phyloP scores from a whole-genome alignment of 2,329 filamentous ascomycete genomes.

The Kalmusia sp. region DNA sequence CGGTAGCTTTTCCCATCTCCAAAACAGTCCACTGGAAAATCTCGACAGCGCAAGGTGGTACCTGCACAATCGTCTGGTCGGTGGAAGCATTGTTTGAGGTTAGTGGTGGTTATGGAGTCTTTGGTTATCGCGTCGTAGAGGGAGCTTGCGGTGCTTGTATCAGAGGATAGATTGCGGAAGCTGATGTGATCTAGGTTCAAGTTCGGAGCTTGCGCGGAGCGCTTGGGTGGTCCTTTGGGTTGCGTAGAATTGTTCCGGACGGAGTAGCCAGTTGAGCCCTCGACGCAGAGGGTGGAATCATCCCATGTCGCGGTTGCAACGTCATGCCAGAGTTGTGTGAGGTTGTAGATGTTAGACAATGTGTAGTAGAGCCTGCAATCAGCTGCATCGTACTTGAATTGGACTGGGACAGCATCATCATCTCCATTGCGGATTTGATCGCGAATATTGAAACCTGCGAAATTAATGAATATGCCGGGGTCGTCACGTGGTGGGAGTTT shows the following conservation, averaged over 20 bases:
- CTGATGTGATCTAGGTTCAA: not conserved
- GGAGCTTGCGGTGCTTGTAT: not conserved
- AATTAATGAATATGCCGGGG: conserved; percentile 31
- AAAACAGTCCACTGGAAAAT: not conserved
- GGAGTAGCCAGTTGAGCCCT: conserved; percentile 37
- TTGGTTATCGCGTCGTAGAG: not conserved
- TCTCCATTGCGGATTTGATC: conserved; percentile 46
- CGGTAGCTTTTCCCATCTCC: not conserved
- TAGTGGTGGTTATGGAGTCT: not conserved
- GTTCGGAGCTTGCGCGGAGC: not conserved
- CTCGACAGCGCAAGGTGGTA: not conserved
- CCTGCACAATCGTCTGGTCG: not conserved
- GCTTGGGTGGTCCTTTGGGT: not conserved
- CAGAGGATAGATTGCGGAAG: not conserved
- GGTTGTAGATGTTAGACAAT: conserved; percentile 44
- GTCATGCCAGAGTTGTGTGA: conserved; percentile 45
- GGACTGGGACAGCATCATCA: conserved; percentile 37
- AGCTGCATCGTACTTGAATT: conserved; percentile 49
- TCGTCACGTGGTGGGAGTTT: conserved; percentile 10
- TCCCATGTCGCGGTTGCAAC: conserved; percentile 39
- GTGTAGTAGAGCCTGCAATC: conserved; percentile 51
- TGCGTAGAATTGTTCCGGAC: not conserved
- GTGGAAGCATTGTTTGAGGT: conserved; percentile 2
- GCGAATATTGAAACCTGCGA: conserved; percentile 44
- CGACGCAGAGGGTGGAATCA: conserved; percentile 40